Evolutionary conservation across 176 grass and related monocot species (phyloP).

Genomic region (Triticum dicoccoides): DNA sequence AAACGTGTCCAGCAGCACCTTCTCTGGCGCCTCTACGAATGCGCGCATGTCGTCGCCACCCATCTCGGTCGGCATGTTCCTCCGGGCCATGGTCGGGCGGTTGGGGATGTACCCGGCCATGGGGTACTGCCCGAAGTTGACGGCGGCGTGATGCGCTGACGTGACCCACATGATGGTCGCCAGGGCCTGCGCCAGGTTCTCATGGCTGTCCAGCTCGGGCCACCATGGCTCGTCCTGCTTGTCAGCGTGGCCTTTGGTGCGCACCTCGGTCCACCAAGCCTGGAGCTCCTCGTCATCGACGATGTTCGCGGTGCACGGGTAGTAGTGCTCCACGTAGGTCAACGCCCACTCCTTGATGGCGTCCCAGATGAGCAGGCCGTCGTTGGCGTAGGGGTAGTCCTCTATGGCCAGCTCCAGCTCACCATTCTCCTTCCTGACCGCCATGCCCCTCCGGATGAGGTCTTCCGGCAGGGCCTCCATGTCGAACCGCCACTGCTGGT

Average conservation of each 20-base stretch:
- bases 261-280: constrained; percentile 80
- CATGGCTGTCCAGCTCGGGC: constrained; percentile 26
- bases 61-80: not conserved
- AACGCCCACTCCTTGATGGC: constrained; percentile 58
- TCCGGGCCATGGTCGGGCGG: not conserved
- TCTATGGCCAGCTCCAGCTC: constrained; percentile 65
- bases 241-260: constrained; percentile 77
- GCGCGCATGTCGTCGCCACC: not conserved
- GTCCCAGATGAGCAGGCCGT: constrained; percentile 73
- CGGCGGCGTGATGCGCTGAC: not conserved
- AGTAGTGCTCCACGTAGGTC: constrained; percentile 56
- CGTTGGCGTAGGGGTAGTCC: constrained; percentile 80
- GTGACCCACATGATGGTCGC: constrained; percentile 4
- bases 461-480: constrained; percentile 75
- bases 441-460: constrained; percentile 68
- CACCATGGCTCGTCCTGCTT: constrained; percentile 97
- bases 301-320: constrained; percentile 42
- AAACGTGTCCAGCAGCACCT: not conserved
- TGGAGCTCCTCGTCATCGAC: constrained; percentile 55
- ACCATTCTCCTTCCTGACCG: constrained; percentile 29
- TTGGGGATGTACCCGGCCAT: not conserved
- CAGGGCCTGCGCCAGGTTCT: not conserved
- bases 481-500: constrained; percentile 60
- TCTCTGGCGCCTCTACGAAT: not conserved
- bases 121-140: constrained; percentile 4